Evolutionary conservation across 1,284 basidiomycete genomes (phyloP), one percentile per base, ranked within the genome.

Genomic region (Leucoagaricus sp.): DNA sequence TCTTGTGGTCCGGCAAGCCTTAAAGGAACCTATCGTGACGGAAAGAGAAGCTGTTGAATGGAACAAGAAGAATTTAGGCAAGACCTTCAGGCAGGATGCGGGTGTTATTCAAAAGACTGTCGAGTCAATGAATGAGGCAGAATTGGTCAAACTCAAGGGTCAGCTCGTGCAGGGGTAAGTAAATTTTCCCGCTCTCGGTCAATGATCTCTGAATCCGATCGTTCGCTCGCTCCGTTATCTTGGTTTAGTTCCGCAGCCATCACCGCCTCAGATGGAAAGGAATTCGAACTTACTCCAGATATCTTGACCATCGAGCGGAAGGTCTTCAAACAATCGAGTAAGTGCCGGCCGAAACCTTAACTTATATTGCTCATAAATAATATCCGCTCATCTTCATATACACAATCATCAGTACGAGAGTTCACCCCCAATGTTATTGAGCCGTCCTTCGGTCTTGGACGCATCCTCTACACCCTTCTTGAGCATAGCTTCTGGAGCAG

Each of bases 381-480:
- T 19, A 31, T 44, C 28, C 46, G 38, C 17, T 8, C 36, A 9
- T 29, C 25, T 8, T 55, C 44, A 25, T 56, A 31, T 44, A 50
- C 8, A 28, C 50, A 59, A 59, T 58, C 47, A 62, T 34, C 67
- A 93, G 94, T 94, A 61, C 92, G 96, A 65, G 96, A 98, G 75
- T 98, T 85, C 74, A 94, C 87, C 48, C 96, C 96, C 47, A 98
- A 98, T 75, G 96, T 99, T 72, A 97, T 98, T 69, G 96, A 98
- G 73, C 96, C 96, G 26, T 99, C 97, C 17, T 98, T 98, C 74
- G 96, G 97, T 65, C 87, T 99, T 65, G 96, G 96, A 57, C 93
- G 96, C 58, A 98, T 99, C 68, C 82, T 98, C 48, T 98, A 98
- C 74, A 88, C 88, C 34, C 79, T 98, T 52, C 86, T 99, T 48